These are phyloP conservation scores for Xylaria sp. DNA, from an alignment of 2,329 filamentous ascomycete species.

Conservation along the genomic window DNA sequence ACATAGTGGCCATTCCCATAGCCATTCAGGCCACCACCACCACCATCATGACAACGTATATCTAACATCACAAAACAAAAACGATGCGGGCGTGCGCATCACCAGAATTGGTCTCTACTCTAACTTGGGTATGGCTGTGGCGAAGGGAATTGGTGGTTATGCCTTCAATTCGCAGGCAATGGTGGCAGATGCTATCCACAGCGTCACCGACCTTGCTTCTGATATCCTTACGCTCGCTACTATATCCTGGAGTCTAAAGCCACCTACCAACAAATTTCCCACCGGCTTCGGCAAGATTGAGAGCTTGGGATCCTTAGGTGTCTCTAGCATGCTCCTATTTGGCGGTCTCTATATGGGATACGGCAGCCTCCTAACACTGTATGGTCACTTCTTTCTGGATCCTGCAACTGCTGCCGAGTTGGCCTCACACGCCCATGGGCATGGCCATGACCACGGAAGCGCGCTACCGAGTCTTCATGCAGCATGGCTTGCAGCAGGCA, in stretches of 20 bases:
- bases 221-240: conserved; percentile 95
- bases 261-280: conserved; percentile 85
- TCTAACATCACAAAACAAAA: conserved; percentile 83
- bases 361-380: conserved; percentile 76
- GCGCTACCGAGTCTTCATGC: conserved; percentile 88
- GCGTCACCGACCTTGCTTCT: conserved; percentile 92
- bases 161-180: conserved; percentile 94
- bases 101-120: conserved; percentile 89
- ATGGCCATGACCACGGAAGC: conserved; percentile 73
- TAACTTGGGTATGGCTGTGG: conserved; percentile 93
- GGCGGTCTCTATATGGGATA: conserved; percentile 94
- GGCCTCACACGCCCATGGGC: conserved; percentile 68
- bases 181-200: conserved; percentile 94
- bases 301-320: conserved; percentile 90
- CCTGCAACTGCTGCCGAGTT: conserved; percentile 63
- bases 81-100: conserved; percentile 93
- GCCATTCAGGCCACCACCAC: conserved; percentile 74
- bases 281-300: conserved; percentile 98
- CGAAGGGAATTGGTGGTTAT: conserved; percentile 92
- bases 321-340: conserved; percentile 88
- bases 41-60: conserved; percentile 89
- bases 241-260: conserved; percentile 90
- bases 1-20: conserved; percentile 65
- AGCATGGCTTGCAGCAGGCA: conserved; percentile 91
- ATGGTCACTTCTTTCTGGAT: conserved; percentile 78